Percentiles rank a stretch among this genome's conserved stretches.
These are phyloP conservation scores for Aspergillus udagawae DNA, from an alignment of 2,329 filamentous ascomycete genomes.

Conservation along the genomic window DNA sequence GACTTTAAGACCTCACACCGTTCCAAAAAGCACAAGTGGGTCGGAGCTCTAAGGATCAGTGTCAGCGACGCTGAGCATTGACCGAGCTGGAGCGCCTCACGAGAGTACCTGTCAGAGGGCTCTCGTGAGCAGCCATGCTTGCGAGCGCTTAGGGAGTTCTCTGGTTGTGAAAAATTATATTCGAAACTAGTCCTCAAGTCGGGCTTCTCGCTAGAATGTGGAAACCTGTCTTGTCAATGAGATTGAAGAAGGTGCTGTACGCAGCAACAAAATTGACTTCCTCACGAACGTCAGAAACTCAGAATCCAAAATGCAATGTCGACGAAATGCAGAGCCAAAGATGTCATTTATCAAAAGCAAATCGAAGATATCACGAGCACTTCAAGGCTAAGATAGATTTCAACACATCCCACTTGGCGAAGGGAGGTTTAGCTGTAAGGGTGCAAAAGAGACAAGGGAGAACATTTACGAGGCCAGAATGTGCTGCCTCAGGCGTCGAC, in stretches of 20 bases:
- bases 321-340: neutral
- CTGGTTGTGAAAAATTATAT: neutral
- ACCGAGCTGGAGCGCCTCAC: neutral
- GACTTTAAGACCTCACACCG: neutral
- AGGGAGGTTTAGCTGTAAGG: neutral
- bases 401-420: neutral
- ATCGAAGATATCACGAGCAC: neutral
- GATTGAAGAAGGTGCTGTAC: no score
- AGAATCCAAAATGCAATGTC: neutral
- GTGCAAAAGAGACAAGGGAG: neutral
- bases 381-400: neutral
- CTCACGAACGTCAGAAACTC: neutral
- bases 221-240: no score
- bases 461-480: neutral
- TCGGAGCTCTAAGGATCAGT: neutral
- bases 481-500: neutral
- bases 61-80: neutral
- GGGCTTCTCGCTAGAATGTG: neutral
- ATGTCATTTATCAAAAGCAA: neutral
- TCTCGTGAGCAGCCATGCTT: neutral
- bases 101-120: neutral
- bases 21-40: no score
- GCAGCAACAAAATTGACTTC: neutral
- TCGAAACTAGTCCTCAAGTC: neutral
- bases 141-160: neutral